A percentile compares a stretch with the other conserved stretches of the same genome.
Conservation (phyloP, 305 asterid genomes). For the Rubia peregrina region DNA sequence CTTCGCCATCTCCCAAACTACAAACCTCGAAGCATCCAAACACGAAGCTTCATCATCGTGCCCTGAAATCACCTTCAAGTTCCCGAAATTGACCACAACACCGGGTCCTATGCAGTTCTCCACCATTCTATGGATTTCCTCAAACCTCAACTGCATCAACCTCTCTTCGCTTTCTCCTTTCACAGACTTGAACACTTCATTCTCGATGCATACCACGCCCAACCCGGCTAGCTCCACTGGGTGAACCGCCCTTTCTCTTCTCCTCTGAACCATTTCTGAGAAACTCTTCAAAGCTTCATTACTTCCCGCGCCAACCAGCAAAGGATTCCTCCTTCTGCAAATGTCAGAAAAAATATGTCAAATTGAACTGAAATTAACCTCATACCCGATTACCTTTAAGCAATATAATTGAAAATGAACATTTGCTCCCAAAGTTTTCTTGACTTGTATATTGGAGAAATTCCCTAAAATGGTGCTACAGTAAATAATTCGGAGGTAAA, state of each 20-base stretch:
- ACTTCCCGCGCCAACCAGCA: conserved; percentile 64
- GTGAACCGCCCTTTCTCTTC: conserved; percentile 26
- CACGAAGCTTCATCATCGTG: conserved; percentile 24
- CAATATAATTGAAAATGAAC: no score
- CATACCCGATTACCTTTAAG: no score
- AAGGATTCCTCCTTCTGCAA: conserved; percentile 40
- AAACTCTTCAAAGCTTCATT: conserved; percentile 43
- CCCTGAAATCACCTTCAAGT: conserved; percentile 34
- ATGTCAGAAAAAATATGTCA: not conserved
- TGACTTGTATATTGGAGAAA: no score
- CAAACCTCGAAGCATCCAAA: conserved; percentile 34
- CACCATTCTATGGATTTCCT: conserved; percentile 38
- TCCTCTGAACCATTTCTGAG: conserved; percentile 38
- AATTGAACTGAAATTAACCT: not conserved
- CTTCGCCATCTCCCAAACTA: conserved; percentile 37
- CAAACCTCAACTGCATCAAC: conserved; percentile 39
- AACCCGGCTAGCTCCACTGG: conserved; percentile 44
- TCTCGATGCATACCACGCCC: conserved; percentile 40
- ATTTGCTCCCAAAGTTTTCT: no score
- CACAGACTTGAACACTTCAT: conserved; percentile 44
- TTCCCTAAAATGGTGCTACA: no score
- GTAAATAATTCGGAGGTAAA: no score
- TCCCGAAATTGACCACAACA: conserved; percentile 56
- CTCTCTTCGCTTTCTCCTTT: conserved; percentile 52
- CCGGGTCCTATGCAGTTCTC: conserved; percentile 32